These are phyloP conservation scores for Pythium oligandrum DNA, from an alignment of 352 stramenopile genomes.

Conservation along the genomic window DNA sequence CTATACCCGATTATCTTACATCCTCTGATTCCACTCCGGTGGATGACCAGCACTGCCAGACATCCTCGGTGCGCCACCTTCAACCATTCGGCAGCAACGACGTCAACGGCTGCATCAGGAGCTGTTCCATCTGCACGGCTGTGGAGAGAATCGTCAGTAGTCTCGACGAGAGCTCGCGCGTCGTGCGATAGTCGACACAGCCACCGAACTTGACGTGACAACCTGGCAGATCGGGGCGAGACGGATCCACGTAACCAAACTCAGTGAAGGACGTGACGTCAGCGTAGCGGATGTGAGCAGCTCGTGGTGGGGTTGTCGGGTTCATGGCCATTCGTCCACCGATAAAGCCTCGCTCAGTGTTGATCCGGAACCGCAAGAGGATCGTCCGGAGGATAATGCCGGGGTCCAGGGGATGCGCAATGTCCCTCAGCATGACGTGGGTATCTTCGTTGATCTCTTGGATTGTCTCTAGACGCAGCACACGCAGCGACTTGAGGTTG, in stretches of 20 bases:
- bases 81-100: constrained; percentile 17
- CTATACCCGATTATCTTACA: too few species aligned
- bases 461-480: constrained; percentile 36
- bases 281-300: constrained; percentile 19
- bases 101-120: constrained; percentile 24
- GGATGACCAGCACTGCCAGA: too few species aligned
- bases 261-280: constrained; percentile 36
- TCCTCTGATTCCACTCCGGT: too few species aligned
- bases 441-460: constrained; percentile 38
- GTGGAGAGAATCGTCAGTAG: constrained; percentile 34
- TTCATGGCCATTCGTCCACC: constrained; percentile 33
- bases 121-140: constrained; percentile 28
- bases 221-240: constrained; percentile 14
- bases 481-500: constrained; percentile 26
- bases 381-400: constrained; percentile 32
- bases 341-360: constrained; percentile 27
- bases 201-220: constrained; percentile 32
- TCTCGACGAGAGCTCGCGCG: constrained; percentile 28
- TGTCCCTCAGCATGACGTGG: constrained; percentile 31
- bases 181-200: constrained; percentile 32
- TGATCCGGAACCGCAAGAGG: constrained; percentile 35
- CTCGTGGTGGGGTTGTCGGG: constrained; percentile 10
- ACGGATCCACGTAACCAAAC: constrained; percentile 28
- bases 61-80: neutral
- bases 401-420: constrained; percentile 32